Evolutionary conservation across 495 filamentous ascomycete species (phyloP).

Genomic region (Aspergillus sclerotiicarbonarius): DNA sequence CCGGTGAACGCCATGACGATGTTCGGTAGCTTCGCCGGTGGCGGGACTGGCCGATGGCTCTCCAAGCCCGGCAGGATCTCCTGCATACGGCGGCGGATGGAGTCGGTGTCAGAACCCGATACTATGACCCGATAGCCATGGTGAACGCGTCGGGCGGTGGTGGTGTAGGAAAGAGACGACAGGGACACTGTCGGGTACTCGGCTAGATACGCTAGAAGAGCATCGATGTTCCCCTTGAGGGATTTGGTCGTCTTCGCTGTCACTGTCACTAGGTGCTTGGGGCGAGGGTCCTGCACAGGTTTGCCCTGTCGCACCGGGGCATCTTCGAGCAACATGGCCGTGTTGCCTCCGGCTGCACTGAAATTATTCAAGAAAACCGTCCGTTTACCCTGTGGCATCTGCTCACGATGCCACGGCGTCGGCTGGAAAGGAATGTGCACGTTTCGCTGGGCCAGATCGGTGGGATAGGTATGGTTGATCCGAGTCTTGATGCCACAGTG

Average conservation of each 20-base stretch:
- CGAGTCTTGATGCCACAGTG: slow-evolving; percentile 80
- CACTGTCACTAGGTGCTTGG: slow-evolving; percentile 47
- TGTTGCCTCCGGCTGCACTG: slow-evolving; percentile 56
- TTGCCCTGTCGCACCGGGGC: slow-evolving; percentile 33
- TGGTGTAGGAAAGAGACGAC: slow-evolving; percentile 63
- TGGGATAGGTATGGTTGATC: slow-evolving; percentile 77
- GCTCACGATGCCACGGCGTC: slow-evolving; percentile 56
- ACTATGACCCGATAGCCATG: slow-evolving; percentile 32
- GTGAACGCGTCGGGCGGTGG: slow-evolving; percentile 73
- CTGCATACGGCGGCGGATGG: slow-evolving; percentile 61
- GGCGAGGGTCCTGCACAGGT: slow-evolving; percentile 51
- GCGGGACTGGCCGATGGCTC: background rate
- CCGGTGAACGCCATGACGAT: slow-evolving; percentile 44
- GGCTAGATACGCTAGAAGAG: slow-evolving; percentile 49
- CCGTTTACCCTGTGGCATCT: slow-evolving; percentile 53
- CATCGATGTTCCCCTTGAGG: slow-evolving; percentile 52
- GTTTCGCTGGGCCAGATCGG: slow-evolving; percentile 67
- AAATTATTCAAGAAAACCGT: slow-evolving; percentile 69
- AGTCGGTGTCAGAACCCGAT: slow-evolving; percentile 1
- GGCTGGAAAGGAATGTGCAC: slow-evolving; percentile 62
- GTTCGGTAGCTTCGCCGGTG: slow-evolving; percentile 6
- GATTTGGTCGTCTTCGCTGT: slow-evolving; percentile 52
- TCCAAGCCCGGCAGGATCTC: slow-evolving; percentile 31
- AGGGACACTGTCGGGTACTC: slow-evolving; percentile 23
- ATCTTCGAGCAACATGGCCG: slow-evolving; percentile 52